phyloP scores from a whole-genome alignment of 148 eudicot species.

The Amaranthus hypochondriacus region DNA sequence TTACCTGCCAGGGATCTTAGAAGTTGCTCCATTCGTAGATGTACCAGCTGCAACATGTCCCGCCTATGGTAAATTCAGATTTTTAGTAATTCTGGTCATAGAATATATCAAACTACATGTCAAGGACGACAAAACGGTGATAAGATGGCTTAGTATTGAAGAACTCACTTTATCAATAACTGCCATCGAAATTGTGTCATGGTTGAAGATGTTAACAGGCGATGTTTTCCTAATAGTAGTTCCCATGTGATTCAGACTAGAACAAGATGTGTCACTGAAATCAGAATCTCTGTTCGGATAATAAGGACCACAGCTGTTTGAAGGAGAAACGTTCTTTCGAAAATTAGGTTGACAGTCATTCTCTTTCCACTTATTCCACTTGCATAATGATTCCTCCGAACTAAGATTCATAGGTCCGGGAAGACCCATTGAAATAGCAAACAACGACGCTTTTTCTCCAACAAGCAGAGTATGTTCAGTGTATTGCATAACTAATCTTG shows the following conservation, averaged over 20 bases:
- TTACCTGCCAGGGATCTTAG: conserved; percentile 95
- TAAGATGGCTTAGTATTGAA: not conserved
- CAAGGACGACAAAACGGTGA: not conserved
- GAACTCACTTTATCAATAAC: conserved; percentile 67
- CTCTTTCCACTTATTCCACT: conserved; percentile 80
- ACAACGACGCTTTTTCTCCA: conserved; percentile 83
- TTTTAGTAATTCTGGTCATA: conserved; percentile 1
- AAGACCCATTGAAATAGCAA: conserved; percentile 98
- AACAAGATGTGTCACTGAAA: conserved; percentile 26
- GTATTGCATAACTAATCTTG: conserved; percentile 80
- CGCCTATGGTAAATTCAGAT: conserved; percentile 35
- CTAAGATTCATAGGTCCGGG: conserved; percentile 90
- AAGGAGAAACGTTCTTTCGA: conserved; percentile 60
- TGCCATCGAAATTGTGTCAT: conserved; percentile 95
- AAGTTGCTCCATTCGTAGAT: conserved; percentile 94
- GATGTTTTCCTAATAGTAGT: conserved; percentile 23
- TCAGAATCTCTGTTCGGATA: conserved; percentile 24
- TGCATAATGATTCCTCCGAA: conserved; percentile 63
- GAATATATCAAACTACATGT: not conserved
- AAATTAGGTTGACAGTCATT: conserved; percentile 75
- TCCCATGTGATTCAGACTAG: conserved; percentile 21
- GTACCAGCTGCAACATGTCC: conserved; percentile 95
- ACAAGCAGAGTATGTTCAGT: conserved; percentile 91
- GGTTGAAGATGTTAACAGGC: conserved; percentile 51
- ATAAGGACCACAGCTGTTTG: conserved; percentile 79